Evolutionary conservation across 2,329 filamentous ascomycete species (phyloP), one percentile per base, ranked within the genome.

Genomic region (Ophiostoma sp.): DNA sequence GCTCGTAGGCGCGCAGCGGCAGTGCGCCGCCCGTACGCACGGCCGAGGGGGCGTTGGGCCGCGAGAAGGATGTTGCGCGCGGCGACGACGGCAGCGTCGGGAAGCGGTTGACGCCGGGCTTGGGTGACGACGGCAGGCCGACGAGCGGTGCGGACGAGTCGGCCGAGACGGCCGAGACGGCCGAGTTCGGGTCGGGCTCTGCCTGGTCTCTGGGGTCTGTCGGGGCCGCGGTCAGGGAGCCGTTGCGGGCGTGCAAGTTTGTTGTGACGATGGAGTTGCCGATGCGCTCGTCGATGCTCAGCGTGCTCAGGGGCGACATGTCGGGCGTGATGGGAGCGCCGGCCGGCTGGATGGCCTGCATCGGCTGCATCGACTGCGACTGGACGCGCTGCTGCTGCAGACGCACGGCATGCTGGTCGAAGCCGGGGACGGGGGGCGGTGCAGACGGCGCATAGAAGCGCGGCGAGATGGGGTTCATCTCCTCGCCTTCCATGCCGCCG

Each of bases 1-100:
- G 83, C 76, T 89, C 86, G 73, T 88, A 89, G 7, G 87, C 86
- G 72, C 87, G 85, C 68, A 89, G 80, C 0, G 87, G 87, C 54
- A 90, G 80, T 1, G 83, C 77, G 54, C 87, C 86, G 60, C 84
- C 85, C 2, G 84, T 83, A 68, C 86, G 84, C 41, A 88, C 81
- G 0, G 86, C 86, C 11, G 85, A 83, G 1, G 84, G 83, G n/a
- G 81, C 79, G 70, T 83, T 83, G 67, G 80, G 74, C 17, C 84
- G 80, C 23, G 80, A 80, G 75, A 87, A 86, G 1, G 60, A 31
- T 8, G 66, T 68, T 2, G 67, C 69, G 1, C 73, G 71, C 31
- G 73, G 72, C 39, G 72, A 73, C 6, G 71, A 41, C 17, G 73
- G 72, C 66, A 73, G 67, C 27, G 70, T 81, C 8, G 85, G 77